Evolutionary conservation across 371 early-diverging fungal genomes (phyloP), one percentile per base, ranked within the genome.

Genomic region (Rhizopus arrhizus): DNA sequence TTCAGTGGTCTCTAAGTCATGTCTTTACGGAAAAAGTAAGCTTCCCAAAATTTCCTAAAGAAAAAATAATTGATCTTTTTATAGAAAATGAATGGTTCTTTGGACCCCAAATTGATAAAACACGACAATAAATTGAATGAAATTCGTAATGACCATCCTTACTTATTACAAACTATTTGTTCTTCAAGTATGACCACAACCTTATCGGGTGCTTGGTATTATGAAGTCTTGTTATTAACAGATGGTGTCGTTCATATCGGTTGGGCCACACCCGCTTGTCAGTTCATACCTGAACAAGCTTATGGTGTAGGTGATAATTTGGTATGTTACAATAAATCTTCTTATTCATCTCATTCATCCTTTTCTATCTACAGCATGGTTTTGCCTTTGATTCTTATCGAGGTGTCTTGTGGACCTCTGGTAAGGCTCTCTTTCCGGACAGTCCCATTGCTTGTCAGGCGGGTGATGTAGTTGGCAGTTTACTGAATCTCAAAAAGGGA

Each of bases 181-280:
- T 70, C 69, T 7, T 72, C 67, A 5, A 65, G 71, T 15, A 58
- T 64, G 16, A 70, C 73, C 12, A 68, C 65, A 29, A 38, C 59
- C 8, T n/a, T 13, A 3, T 13, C 52, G n/a, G 62, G 65, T 12
- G 49, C 40, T 15, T 86, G 86, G 86, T 84, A 80, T 54, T 86
- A 84, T 58, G 86, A 86, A 57, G 81, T 82, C 0, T 42, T 81
- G 6, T 58, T 85, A 4, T 48, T 84, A 5, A 84, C 83, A 0
- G 68, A 70, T 16, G 86, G 86, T 5, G 80, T 86, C 46, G 84
- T 86, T 74, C 86, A 85, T 43, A 71, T 86, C 34, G 86, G 86
- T 9, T 86, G 85, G 84, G 85, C 83, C 0, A 84, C 84, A 1
- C 58, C 61, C n/a, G 73, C 77, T 15, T 83, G 85, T 46, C 75